Evolutionary conservation across 495 filamentous ascomycete species (phyloP), one percentile per base, ranked within the genome.

Genomic region (Parmelia sp.): DNA sequence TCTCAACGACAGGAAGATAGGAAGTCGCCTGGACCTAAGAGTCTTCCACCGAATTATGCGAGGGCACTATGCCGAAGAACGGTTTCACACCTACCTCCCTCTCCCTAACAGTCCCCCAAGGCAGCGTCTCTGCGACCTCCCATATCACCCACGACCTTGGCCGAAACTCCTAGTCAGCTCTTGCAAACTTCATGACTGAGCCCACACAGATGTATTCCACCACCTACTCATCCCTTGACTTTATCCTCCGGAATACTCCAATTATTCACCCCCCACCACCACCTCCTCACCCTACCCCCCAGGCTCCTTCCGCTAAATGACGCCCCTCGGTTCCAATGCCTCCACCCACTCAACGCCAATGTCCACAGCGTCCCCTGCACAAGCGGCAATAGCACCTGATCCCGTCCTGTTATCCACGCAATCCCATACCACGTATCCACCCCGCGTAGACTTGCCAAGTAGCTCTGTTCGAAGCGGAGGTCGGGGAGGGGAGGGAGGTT

Each of bases 391-490:
- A 96, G 75, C 66, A 96, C 80, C 83, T 97, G 93, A 75, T 97
- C 94, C 70, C 90, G 76, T 57, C 88, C 72, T 25, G 94, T 97
- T 66, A 97, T 93, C 82, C 84, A 90, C 31, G 81, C 82, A 42
- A 98, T 82, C 66, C 83, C 83, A 75, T 87, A 85, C 85, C 84
- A 90, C 33, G 84, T 86, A 63, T 94, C 82, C 27, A 90, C 90
- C 58, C 82, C 79, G 67, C 84, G 83, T 61, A 98, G 85, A 73
- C 90, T 92, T 57, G 87, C 87, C 47, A 98, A 80, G 72, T 97
- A 97, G 77, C 91, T 96, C 82, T 98, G 94, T 79, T 98, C 94
- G 74, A 97, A 97, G 58, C 94, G 82, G 68, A 98, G 76, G 75
- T 98, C 94, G 2, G 94, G 94, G 70, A 98, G 76, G 1, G 95